Base-by-base conservation (phyloP, 441 rosid genomes). In the Euphorbia schlechtendalii region DNA sequence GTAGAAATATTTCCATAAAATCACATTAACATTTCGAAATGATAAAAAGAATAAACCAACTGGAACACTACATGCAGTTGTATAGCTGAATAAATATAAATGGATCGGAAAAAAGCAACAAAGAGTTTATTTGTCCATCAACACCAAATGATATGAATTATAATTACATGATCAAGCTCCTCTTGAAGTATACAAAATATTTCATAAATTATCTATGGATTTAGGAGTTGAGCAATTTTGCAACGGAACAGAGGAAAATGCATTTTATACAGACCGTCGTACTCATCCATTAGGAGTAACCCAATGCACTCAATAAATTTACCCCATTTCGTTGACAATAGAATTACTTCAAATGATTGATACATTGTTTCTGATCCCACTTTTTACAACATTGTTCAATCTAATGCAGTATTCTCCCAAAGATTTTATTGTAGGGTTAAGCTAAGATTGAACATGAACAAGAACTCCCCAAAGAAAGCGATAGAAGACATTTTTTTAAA, bases 401-500 rank as follows among this genome's bases (percentile, higher is more conserved):
- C 30, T 41, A 41, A 11, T 41, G 46, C 3, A 40, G 18, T 12
- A 22, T 22, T 38, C n/a, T 40, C 28, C 36, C 43, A 61, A 43
- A 61, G 20, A 36, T 28, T 14, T 43, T 43, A 30, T n/a, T 11
- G 20, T 12, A 28, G 36, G 2, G n/a, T n/a, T n/a, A n/a, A n/a
- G n/a, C 18, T 38, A 55, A 18, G 46, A 46, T 2, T 8, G 14
- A 24, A 28, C 64, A 32, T 34, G 34, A 25, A 24, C 32, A 63
- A 28, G 15, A 34, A 28, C 13, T 48, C n/a, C 20, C 24, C 24
- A 21, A 63, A 34, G 72, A 48, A 70, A 43, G 12, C 22, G 34
- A 54, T 22, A 21, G 25, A 54, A 20, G 12, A 41, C 17, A 54
- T 25, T 15, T 18, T 21, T 34, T 45, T 27, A 9, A 34, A 4